Percentiles rank a stretch among this genome's conserved stretches.
Evolutionary conservation across 352 stramenopile species (phyloP).

Genomic region (Pythium utonaiense): DNA sequence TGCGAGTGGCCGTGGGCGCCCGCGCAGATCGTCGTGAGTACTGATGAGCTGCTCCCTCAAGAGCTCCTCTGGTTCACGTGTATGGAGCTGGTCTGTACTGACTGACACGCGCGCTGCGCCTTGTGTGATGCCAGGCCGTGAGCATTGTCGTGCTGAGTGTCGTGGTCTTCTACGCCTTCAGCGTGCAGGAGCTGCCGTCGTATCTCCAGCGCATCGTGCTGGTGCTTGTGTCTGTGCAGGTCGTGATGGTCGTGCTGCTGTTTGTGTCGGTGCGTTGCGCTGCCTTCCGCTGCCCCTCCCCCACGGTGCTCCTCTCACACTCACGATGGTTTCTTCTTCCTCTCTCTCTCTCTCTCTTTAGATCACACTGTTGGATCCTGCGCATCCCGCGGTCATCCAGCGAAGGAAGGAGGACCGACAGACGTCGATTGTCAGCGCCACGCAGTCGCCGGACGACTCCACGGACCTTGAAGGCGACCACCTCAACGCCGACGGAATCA

Average conservation of each 20-base stretch:
- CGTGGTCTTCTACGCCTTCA: slow-evolving; percentile 44
- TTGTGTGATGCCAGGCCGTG: slow-evolving; percentile 29
- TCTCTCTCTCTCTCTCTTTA: slow-evolving; percentile 6
- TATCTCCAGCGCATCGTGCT: slow-evolving; percentile 31
- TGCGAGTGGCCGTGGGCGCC: slow-evolving; percentile 35
- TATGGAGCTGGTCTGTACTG: too few relatives aligned
- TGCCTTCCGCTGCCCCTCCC: too few relatives aligned
- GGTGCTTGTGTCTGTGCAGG: slow-evolving; percentile 43
- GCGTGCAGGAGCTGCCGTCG: slow-evolving; percentile 38
- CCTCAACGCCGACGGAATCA: slow-evolving; percentile 5
- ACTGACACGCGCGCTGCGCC: too few relatives aligned
- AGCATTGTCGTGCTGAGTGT: slow-evolving; percentile 31
- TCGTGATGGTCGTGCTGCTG: slow-evolving; percentile 31
- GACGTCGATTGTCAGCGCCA: slow-evolving; percentile 7
- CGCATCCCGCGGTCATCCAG: slow-evolving; percentile 28
- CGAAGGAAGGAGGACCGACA: not conserved
- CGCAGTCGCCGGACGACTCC: slow-evolving; percentile 6
- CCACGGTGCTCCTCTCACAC: too few relatives aligned
- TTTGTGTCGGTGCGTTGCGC: slow-evolving; percentile 29
- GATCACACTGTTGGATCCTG: slow-evolving; percentile 55
- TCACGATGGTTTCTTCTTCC: not conserved
- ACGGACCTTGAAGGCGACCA: not conserved
- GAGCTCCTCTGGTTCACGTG: too few relatives aligned
- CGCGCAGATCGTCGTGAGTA: slow-evolving; percentile 20
- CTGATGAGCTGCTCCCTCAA: not conserved